These are phyloP conservation scores for Backusella mclennaniae DNA, from an alignment of 192 early-diverging fungal species.

Conservation along the genomic window DNA sequence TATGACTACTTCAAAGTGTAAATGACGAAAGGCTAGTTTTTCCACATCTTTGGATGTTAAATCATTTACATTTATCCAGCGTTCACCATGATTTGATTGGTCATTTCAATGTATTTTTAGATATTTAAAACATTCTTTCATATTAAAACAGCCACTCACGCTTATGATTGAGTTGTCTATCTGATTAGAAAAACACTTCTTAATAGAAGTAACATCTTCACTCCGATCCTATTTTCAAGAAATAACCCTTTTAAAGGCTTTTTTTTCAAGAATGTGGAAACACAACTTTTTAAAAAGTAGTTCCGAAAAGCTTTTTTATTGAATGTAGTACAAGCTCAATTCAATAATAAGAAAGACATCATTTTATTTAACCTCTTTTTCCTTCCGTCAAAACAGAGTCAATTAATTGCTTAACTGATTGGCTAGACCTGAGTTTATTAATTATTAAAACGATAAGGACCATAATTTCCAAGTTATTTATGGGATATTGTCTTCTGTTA, in stretches of 20 bases:
- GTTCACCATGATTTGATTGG: no score
- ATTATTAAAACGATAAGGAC: not conserved
- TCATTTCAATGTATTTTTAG: no score
- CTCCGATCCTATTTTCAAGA: not conserved
- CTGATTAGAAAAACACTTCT: not conserved
- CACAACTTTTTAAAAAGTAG: not conserved
- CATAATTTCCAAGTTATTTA: not conserved
- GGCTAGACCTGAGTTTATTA: not conserved
- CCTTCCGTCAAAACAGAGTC: not conserved
- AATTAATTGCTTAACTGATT: constrained; percentile 1
- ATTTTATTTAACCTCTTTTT: not conserved
- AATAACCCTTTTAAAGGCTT: not conserved
- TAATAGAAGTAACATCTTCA: not conserved
- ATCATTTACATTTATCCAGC: no score
- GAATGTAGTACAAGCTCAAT: not conserved
- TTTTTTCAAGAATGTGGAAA: not conserved
- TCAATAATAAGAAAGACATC: not conserved
- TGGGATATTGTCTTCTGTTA: not conserved
- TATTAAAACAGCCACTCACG: not conserved
- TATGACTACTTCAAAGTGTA: not conserved
- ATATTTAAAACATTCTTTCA: no score
- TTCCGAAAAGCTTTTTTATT: not conserved
- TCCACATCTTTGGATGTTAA: not conserved
- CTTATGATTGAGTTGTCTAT: no score
- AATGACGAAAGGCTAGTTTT: not conserved